Base-by-base conservation (phyloP, 2,329 filamentous ascomycete genomes). In the Colletotrichum spinosum region DNA sequence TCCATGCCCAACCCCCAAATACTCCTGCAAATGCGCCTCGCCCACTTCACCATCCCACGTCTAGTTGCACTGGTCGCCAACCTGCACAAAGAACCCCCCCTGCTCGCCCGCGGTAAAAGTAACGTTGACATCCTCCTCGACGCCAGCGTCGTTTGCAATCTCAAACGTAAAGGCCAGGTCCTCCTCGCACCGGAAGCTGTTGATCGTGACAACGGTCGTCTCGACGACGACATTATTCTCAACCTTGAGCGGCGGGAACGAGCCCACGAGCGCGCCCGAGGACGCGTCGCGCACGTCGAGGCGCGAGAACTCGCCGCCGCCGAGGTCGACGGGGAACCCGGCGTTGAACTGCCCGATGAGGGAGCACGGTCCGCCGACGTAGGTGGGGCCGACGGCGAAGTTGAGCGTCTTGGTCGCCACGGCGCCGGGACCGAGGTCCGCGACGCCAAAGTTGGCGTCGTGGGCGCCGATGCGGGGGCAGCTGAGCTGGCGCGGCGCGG, bases 61-160 rank as follows among this genome's bases (percentile, higher is more conserved):
- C 33, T 33, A 52, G 50, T 54, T 38, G 37, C 62, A 65, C 58
- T 65, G 62, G 62, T 65, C 62, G 12, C 58, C 62, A n/a, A 56
- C 58, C 35, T 48, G 39, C 3, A 65, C 25, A 12, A 65, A 65
- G 41, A 65, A 65, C 1, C 62, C 62, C 0, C 46, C 52, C n/a
- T 38, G 11, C 7, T 25, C 35, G 10, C 25, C 41, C 8, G 51
- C 46, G 2, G 57, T 62, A 1, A 65, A 65, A 17, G 58, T 33
- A 7, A 65, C 52, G 9, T 52, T 62, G 8, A 56, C 25, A 35
- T 65, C 46, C n/a, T n/a, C 35, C 2, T 62, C 62, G 1, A 48
- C 58, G 0, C 41, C 46, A 0, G 45, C 52, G 1, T 65, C 62
- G 13, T 65, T 56, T 4, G 62, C 62, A 17, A 65, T 37, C 9